A percentile compares a stretch with the other conserved stretches of the same genome.
These are phyloP conservation scores for Plantago lanceolata DNA, from an alignment of 305 asterid genomes.

Conservation along the genomic window DNA sequence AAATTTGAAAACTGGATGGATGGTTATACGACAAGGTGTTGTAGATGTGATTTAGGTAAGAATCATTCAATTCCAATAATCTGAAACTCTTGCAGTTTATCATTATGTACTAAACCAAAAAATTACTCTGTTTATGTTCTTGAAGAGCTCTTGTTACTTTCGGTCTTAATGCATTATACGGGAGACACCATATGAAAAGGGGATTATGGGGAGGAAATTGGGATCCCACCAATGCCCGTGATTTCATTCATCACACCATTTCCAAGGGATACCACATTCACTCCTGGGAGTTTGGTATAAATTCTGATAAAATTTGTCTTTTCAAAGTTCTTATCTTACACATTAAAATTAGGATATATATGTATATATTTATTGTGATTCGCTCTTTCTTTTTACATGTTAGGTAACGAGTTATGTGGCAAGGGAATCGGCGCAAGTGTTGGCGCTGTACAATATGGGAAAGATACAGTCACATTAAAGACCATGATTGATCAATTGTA, in stretches of 20 bases:
- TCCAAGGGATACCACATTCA: constrained; percentile 65
- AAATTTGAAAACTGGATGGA: too few relatives aligned
- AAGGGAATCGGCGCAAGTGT: constrained; percentile 80
- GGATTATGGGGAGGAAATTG: constrained; percentile 75
- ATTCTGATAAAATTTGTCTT: constrained; percentile 5
- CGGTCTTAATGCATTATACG: constrained; percentile 81
- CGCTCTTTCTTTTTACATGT: constrained; percentile 17
- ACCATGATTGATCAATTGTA: constrained; percentile 48
- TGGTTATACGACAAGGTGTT: too few relatives aligned
- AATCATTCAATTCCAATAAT: too few relatives aligned
- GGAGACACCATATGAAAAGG: constrained; percentile 48
- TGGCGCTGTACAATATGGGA: constrained; percentile 63
- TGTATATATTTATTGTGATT: constrained; percentile 1
- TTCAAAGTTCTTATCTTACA: constrained; percentile 6
- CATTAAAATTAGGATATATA: constrained; percentile 12
- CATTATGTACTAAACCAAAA: neutral
- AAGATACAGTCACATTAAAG: constrained; percentile 49
- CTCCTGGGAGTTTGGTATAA: constrained; percentile 91
- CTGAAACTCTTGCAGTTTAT: too few relatives aligned
- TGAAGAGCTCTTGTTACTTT: constrained; percentile 71
- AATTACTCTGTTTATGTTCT: constrained; percentile 15
- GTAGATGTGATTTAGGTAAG: too few relatives aligned
- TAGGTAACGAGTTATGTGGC: constrained; percentile 91
- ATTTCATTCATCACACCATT: constrained; percentile 65
- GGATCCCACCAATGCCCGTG: constrained; percentile 69